Evolutionary conservation across 306 rosid species (phyloP).

Genomic region (Biancaea sappan): DNA sequence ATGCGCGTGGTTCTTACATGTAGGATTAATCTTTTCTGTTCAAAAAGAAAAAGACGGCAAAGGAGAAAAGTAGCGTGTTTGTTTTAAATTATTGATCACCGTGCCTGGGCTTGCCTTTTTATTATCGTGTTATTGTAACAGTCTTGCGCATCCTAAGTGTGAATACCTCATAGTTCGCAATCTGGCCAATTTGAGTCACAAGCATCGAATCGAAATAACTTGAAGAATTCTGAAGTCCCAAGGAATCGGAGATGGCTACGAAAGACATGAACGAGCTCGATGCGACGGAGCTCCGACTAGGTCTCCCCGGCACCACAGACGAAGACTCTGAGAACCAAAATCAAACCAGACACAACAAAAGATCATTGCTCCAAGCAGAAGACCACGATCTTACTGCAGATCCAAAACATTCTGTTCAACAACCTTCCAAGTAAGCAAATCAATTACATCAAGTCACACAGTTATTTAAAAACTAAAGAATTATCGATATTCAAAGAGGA

Average conservation of each 20-base stretch:
- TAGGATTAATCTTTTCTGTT: no score
- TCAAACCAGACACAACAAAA: constrained; percentile 42
- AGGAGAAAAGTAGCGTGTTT: no score
- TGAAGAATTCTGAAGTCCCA: not conserved
- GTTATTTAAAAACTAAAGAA: no score
- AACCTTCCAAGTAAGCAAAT: constrained; percentile 51
- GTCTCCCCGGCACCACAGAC: constrained; percentile 40
- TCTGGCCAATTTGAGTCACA: no score
- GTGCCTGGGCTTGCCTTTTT: not conserved
- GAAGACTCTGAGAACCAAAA: constrained; percentile 21
- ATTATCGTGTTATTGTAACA: no score
- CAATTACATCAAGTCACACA: not conserved
- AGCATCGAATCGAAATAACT: no score
- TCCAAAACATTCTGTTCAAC: not conserved
- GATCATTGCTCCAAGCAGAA: constrained; percentile 30
- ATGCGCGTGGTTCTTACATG: no score
- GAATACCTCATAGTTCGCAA: not conserved
- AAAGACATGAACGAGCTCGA: constrained; percentile 46
- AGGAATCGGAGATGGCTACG: not conserved
- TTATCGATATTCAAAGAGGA: no score
- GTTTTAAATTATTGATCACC: not conserved
- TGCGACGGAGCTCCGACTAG: constrained; percentile 60
- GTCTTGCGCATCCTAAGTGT: no score
- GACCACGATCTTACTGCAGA: not conserved
- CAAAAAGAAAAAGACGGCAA: no score